These are phyloP conservation scores for Morella rubra DNA, from an alignment of 306 rosid genomes.

Conservation along the genomic window DNA sequence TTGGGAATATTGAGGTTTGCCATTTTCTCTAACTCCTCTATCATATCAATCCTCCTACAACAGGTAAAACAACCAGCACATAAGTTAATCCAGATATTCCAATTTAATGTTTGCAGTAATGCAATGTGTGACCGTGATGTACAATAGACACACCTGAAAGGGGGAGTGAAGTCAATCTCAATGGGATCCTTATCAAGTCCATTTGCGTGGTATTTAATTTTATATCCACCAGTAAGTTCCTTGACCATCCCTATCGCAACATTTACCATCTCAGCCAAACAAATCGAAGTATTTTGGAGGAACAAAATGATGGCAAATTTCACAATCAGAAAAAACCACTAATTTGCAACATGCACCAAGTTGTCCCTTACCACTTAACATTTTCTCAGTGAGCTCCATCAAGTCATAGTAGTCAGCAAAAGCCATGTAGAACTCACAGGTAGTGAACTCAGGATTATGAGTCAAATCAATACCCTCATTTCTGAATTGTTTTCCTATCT, in stretches of 20 bases:
- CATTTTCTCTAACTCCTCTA: slow-evolving; percentile 72
- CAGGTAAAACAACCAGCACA: slow-evolving; percentile 19
- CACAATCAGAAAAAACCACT: neutral
- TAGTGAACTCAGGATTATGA: slow-evolving; percentile 92
- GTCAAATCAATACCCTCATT: slow-evolving; percentile 98
- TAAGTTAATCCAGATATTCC: neutral
- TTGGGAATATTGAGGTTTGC: slow-evolving; percentile 79
- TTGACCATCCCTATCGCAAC: slow-evolving; percentile 68
- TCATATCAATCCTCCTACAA: slow-evolving; percentile 92
- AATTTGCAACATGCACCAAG: neutral
- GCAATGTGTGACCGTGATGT: neutral
- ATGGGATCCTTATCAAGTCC: slow-evolving; percentile 76
- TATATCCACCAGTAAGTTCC: slow-evolving; percentile 88
- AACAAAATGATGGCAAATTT: neutral
- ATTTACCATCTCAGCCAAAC: slow-evolving; percentile 23
- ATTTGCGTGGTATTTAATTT: slow-evolving; percentile 68
- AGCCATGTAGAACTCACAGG: slow-evolving; percentile 97
- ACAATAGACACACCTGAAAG: slow-evolving; percentile 55
- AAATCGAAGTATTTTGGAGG: slow-evolving; percentile 15
- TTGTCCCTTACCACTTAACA: slow-evolving; percentile 73
- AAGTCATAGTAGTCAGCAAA: slow-evolving; percentile 77
- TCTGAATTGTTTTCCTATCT: slow-evolving; percentile 96
- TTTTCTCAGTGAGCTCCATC: slow-evolving; percentile 80
- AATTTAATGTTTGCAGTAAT: neutral
- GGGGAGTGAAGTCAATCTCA: slow-evolving; percentile 73